Evolutionary conservation across 352 stramenopile species (phyloP), one percentile per base, ranked within the genome.

Genomic region (Phytophthora idaei): DNA sequence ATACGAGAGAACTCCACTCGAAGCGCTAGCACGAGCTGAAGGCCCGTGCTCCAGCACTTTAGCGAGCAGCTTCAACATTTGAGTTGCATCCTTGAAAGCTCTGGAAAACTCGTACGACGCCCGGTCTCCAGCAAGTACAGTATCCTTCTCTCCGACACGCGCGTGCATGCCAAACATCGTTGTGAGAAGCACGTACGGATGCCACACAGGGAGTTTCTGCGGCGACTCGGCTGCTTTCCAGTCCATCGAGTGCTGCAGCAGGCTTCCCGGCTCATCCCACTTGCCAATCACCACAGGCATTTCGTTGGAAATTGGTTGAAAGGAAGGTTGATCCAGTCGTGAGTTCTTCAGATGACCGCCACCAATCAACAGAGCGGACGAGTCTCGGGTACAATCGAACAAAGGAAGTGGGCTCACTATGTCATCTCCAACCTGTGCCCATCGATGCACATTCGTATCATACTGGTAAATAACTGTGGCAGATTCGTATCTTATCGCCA

Each of bases 121-220:
- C 11, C 65, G 58, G 46, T 95, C 87, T 31, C 72, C 78, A n/a
- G 84, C 85, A 49, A 95, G 75, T 41, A 69, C 77, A 9, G 85
- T 93, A 65, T 93, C 76, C 57, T 90, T 92, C 25, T 92, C 70
- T 27, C 85, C 87, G 47, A 95, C 87, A 55, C 85, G 85, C 8
- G 87, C 85, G 55, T 93, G 84, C 82, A 95, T 90, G 3, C 87
- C 87, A 48, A 93, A 95, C 10, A 95, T 73, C 32, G 87, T 95
- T 29, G 87, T 94, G 8, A 95, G 64, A 17, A 95, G 68, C 14
- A 93, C 86, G 28, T 91, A 95, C 15, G 87, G 85, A 65, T 95
- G 87, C 87, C 87, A 95, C 34, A 94, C 80, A 12, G 87, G 87
- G 8, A 92, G 74, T 54, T 95, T 90, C 57, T 93, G 85, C 4